Evolutionary conservation across 345 rosid species (phyloP).

Genomic region (Kandelia obovata): DNA sequence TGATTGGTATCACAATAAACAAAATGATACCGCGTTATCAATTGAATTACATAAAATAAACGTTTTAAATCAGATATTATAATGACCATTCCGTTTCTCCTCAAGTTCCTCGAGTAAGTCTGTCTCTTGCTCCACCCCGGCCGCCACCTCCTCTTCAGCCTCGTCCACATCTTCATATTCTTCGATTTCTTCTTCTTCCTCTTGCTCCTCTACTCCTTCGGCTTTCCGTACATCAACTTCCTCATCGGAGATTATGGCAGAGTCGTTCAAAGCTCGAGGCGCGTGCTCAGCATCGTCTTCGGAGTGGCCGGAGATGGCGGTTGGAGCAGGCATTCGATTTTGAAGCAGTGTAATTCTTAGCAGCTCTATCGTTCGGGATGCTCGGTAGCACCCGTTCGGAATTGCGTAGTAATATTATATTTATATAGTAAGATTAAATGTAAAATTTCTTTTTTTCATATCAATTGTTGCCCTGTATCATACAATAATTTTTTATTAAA

Average conservation of each 20-base stretch:
- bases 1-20: no score
- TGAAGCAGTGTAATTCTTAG: background rate
- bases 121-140: background rate
- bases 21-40: no score
- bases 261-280: background rate
- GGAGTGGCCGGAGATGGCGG: constrained; percentile 6
- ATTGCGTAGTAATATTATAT: no score
- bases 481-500: no score
- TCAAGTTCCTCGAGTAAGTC: background rate
- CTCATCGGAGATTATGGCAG: constrained; percentile 12
- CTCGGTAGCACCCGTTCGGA: no score
- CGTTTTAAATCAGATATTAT: background rate
- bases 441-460: no score
- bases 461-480: no score
- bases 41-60: no score
- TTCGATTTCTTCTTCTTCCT: constrained; percentile 10
- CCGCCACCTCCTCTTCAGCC: background rate
- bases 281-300: constrained; percentile 8
- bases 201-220: constrained; percentile 10
- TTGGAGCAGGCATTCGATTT: constrained; percentile 23
- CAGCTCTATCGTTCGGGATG: background rate
- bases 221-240: background rate
- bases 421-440: no score
- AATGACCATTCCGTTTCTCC: constrained; percentile 5
- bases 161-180: constrained; percentile 4